phyloP scores from a whole-genome alignment of 345 rosid species.

The Gynandropsis gynandra region DNA sequence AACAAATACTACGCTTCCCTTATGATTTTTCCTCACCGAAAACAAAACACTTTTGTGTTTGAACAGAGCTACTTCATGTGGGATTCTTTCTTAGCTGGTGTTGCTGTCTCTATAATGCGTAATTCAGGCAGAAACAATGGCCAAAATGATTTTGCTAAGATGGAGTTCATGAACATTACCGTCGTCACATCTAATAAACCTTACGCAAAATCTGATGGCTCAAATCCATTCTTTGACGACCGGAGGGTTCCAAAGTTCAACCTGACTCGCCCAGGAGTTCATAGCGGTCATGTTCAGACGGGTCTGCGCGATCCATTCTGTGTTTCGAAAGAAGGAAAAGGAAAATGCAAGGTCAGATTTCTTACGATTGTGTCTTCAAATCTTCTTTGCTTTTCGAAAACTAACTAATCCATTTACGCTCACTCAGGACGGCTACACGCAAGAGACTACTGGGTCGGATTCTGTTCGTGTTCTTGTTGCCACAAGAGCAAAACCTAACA shows the following conservation, averaged over 20 bases:
- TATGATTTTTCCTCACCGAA: background rate
- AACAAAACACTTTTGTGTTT: no score
- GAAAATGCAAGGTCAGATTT: slow-evolving; percentile 62
- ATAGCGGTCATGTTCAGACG: slow-evolving; percentile 84
- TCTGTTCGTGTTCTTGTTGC: slow-evolving; percentile 78
- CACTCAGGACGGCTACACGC: slow-evolving; percentile 94
- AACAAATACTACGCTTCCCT: background rate
- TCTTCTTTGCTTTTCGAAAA: no score
- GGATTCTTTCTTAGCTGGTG: slow-evolving; percentile 83
- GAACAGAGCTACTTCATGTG: slow-evolving; percentile 83
- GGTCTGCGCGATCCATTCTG: slow-evolving; percentile 67
- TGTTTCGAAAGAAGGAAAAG: slow-evolving; percentile 39
- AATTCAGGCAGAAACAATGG: slow-evolving; percentile 29
- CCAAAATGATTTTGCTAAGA: slow-evolving; percentile 72
- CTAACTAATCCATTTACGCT: no score
- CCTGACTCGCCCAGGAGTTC: slow-evolving; percentile 51
- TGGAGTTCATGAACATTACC: slow-evolving; percentile 85
- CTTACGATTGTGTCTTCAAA: no score
- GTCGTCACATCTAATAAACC: slow-evolving; percentile 78
- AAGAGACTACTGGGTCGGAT: slow-evolving; percentile 47
- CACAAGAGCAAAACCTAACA: slow-evolving; percentile 53
- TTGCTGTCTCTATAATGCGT: slow-evolving; percentile 68
- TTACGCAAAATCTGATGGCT: slow-evolving; percentile 60
- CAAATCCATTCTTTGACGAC: slow-evolving; percentile 68
- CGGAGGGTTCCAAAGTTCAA: slow-evolving; percentile 56